phyloP scores from a whole-genome alignment of 768 basidiomycete species.

The Lactarius sanguifluus region DNA sequence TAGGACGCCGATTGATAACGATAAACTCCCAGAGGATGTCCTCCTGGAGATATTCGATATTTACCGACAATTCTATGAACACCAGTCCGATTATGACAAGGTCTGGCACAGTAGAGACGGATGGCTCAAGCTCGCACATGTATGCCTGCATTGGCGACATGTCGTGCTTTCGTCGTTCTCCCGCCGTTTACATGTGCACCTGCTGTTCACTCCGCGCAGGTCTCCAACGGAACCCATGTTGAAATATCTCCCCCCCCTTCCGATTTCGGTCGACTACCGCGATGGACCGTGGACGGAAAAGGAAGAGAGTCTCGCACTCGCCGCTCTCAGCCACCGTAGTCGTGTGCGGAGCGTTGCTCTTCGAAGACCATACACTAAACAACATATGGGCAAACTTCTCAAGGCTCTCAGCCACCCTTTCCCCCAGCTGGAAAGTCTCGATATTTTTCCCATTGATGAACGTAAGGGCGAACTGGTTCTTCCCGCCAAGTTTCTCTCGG shows the following conservation, averaged over 20 bases:
- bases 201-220: neutral
- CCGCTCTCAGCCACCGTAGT: neutral
- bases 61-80: neutral
- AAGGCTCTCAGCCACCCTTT: neutral
- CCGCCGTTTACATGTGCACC: conserved; percentile 1
- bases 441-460: neutral
- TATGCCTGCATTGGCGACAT: conserved; percentile 14
- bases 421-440: neutral
- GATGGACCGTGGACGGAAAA: neutral
- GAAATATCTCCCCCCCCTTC: neutral
- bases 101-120: neutral
- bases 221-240: neutral
- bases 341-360: neutral
- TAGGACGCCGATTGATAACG: neutral
- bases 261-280: conserved; percentile 8
- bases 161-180: conserved; percentile 2
- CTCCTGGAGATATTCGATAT: conserved; percentile 14
- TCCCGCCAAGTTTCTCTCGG: neutral
- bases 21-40: neutral
- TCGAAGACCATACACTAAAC: no score
- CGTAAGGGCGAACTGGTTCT: neutral
- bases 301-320: neutral
- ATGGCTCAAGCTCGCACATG: conserved; percentile 13
- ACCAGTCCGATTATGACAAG: neutral
- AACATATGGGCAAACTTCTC: neutral